Base-by-base conservation (phyloP, 1,284 basidiomycete genomes). In the Cutaneotrichosporon mucoides region DNA sequence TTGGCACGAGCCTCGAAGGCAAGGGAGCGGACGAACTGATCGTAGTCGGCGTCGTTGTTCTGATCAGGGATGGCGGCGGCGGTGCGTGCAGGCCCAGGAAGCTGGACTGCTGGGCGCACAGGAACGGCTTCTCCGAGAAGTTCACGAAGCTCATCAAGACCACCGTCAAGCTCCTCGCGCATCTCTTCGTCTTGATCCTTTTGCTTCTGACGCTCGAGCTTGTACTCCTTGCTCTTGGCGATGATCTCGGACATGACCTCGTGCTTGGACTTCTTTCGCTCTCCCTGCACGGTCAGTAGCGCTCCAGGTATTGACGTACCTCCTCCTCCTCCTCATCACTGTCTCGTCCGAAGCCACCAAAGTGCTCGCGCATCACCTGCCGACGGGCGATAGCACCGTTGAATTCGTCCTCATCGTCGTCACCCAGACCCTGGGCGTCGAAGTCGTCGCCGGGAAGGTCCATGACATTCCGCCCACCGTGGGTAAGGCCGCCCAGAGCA, bases 241-340 rank as follows among this genome's bases (percentile, higher is more conserved):
- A 99, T 93, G 53, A 99, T 88, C 77, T 99, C 96, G 1, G 89
- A 86, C 96, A 99, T 99, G 62, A 98, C 91, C 73, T 99, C 94
- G 4, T 90, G 88, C 79, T 97, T 98, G 13, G 87, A 86, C 80
- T 90, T 94, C 77, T 92, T 92, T 62, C 86, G 82, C 50, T 84
- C 55, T 48, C 84, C 55, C 8, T 43, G 38, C 42, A 64, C 38
- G 12, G 24, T 47, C 43, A 44, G 43, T 15, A 16, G 11, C n/a
- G 8, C 10, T 60, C 36, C 48, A 36, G n/a, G 34, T 10, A 51
- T 34, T 34, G n/a, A 64, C 78, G 59, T 61, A 80, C 79, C 48
- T 49, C 41, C 16, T 51, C 49, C 60, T 82, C 81, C 59, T 84
- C 83, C 15, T 82, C 82, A 56, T 82, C 81, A 9, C 83, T 83